Percentiles rank a stretch among this genome's conserved stretches.
These are phyloP conservation scores for Xanthoparmelia taractica DNA, from an alignment of 495 filamentous ascomycete genomes.

Conservation along the genomic window DNA sequence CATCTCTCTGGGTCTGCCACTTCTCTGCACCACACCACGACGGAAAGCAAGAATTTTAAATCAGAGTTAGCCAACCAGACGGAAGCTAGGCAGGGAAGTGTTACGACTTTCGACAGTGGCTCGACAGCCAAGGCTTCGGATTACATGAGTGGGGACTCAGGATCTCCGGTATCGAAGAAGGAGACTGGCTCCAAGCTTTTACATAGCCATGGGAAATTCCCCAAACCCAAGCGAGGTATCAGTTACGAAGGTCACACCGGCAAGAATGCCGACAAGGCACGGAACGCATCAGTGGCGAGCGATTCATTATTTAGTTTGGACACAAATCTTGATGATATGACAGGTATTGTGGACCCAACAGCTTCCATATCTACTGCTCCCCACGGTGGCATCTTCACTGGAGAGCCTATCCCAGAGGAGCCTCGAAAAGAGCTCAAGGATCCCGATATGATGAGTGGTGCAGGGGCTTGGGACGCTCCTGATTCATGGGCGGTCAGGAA, in stretches of 20 bases:
- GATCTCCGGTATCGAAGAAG: conserved; percentile 24
- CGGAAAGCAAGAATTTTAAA: conserved; percentile 38
- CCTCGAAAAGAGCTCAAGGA: conserved; percentile 28
- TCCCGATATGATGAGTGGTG: conserved; percentile 28
- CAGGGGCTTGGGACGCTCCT: conserved; percentile 71
- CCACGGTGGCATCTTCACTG: conserved; percentile 47
- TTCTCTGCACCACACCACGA: conserved; percentile 39
- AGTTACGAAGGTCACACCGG: conserved; percentile 41
- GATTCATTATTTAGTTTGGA: conserved; percentile 62
- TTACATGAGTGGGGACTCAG: conserved; percentile 19
- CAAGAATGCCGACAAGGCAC: conserved; percentile 30
- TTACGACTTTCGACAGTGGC: conserved; percentile 27
- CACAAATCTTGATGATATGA: conserved; percentile 74
- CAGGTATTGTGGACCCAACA: conserved; percentile 58
- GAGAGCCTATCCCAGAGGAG: conserved; percentile 42
- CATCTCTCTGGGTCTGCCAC: conserved; percentile 49
- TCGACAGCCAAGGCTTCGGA: conserved; percentile 26
- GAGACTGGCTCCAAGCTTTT: conserved; percentile 20
- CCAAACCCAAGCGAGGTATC: conserved; percentile 45
- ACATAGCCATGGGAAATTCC: conserved; percentile 29
- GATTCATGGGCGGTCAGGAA: conserved; percentile 88
- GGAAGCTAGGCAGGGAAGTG: conserved; percentile 38
- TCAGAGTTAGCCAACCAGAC: conserved; percentile 44
- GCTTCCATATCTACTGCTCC: conserved; percentile 45
- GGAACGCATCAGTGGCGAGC: conserved; percentile 40